phyloP scores from a whole-genome alignment of 805 yeast genomes.

The Cyberlindnera americana region DNA sequence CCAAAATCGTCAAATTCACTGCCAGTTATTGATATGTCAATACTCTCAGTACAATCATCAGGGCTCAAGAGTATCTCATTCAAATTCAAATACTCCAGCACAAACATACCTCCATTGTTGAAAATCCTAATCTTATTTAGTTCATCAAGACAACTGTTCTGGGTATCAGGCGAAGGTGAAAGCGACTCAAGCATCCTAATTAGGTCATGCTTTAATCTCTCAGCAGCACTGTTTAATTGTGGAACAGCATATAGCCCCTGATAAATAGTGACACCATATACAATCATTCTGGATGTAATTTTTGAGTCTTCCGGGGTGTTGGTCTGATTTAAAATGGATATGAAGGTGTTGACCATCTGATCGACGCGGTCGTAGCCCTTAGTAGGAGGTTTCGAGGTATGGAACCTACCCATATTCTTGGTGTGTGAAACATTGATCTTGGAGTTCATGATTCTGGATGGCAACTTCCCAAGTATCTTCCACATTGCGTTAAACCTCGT shows the following conservation, averaged over 20 bases:
- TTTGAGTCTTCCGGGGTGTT: conserved; percentile 5
- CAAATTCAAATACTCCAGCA: conserved; percentile 14
- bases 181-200: conserved; percentile 14
- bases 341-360: conserved; percentile 6
- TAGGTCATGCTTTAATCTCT: conserved; percentile 20
- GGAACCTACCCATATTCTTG: neutral
- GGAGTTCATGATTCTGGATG: conserved; percentile 11
- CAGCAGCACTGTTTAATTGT: conserved; percentile 14
- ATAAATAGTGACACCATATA: conserved; percentile 13
- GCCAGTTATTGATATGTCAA: neutral
- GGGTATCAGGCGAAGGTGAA: conserved; percentile 2
- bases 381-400: conserved; percentile 4
- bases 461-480: conserved; percentile 1
- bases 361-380: conserved; percentile 1
- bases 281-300: conserved; percentile 6
- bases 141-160: conserved; percentile 2
- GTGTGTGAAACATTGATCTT: neutral
- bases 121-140: conserved; percentile 7
- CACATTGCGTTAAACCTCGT: conserved; percentile 12
- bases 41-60: neutral
- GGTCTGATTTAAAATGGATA: conserved; percentile 1
- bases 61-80: neutral
- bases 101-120: conserved; percentile 19
- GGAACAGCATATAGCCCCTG: conserved; percentile 14
- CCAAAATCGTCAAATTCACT: conserved; percentile 26